Conservation (phyloP, 371 early-diverging fungal species). For the Nematocida ironsii region DNA sequence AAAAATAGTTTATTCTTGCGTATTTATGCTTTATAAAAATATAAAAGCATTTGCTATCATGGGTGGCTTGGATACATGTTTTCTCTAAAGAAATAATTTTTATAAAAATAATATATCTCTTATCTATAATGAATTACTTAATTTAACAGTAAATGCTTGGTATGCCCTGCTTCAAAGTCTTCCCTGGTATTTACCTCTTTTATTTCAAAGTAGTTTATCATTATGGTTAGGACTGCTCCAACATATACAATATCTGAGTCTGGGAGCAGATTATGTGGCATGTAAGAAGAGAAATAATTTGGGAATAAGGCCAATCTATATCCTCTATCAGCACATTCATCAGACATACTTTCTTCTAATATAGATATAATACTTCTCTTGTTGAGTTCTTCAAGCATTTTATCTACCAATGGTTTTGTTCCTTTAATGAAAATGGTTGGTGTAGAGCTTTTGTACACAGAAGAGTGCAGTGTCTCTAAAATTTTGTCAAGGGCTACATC, state of each 20-base stretch:
- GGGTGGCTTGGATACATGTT: too few relatives aligned
- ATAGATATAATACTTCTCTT: constrained; percentile 7
- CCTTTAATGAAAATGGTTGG: constrained; percentile 14
- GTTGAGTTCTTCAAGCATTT: neutral
- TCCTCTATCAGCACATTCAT: constrained; percentile 23
- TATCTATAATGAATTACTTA: neutral
- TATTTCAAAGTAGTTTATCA: constrained; percentile 59
- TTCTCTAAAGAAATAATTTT: too few relatives aligned
- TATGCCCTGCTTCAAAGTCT: constrained; percentile 53
- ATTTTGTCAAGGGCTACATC: constrained; percentile 15
- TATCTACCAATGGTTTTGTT: constrained; percentile 9
- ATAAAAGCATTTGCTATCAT: too few relatives aligned
- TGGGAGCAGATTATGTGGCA: constrained; percentile 56
- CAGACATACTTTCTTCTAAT: constrained; percentile 1
- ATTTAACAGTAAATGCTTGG: constrained; percentile 49
- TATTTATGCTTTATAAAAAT: too few relatives aligned
- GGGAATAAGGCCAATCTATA: constrained; percentile 35
- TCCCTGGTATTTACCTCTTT: constrained; percentile 55
- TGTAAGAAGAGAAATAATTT: constrained; percentile 21
- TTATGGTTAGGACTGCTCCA: constrained; percentile 55
- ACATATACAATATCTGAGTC: constrained; percentile 48
- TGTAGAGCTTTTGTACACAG: constrained; percentile 14
- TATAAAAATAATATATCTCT: neutral
- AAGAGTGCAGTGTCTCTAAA: constrained; percentile 2
- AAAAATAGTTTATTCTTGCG: too few relatives aligned